Evolutionary conservation across 106 monocot genomes (phyloP), one percentile per base, ranked within the genome.

Genomic region (Ottelia alismoides): DNA sequence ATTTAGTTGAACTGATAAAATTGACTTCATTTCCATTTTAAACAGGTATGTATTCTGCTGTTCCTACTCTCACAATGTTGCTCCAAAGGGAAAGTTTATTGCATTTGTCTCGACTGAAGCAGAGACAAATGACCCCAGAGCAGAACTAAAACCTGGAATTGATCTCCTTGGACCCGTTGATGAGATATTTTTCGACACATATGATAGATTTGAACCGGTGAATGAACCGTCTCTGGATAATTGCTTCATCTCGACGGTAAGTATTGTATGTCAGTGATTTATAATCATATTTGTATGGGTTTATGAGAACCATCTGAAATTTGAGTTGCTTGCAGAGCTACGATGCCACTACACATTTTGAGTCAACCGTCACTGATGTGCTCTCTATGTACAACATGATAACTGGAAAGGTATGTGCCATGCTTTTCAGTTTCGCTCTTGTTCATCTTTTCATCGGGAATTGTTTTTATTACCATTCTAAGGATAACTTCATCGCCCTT

Each of bases 1-100:
- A n/a, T n/a, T n/a, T n/a, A n/a, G n/a, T n/a, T n/a, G n/a, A n/a
- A n/a, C n/a, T n/a, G n/a, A n/a, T n/a, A n/a, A n/a, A n/a, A n/a
- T n/a, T n/a, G n/a, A n/a, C n/a, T n/a, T n/a, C n/a, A n/a, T n/a
- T n/a, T n/a, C n/a, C n/a, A 51, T 26, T 60, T 21, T 28, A 47
- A 31, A 30, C 82, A 92, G 92, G 92, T 92, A 86, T 60, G 69
- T 92, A 22, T 92, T 92, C 58, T 92, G 92, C 51, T 92, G 86
- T 57, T 92, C 92, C n/a, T 92, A 82, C 49, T 66, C 79, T 0
- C 92, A 92, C 65, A 87, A 87, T 62, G 79, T 92, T 56, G 92
- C 92, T 0, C 86, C 92, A 6, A 92, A 74, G 63, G 92, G 86
- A 28, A 92, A 79, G 61, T 92, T 83, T 65, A 87, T 92, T 35